Evolutionary conservation across 345 rosid genomes (phyloP).

Genomic region (Bruguiera parviflora): DNA sequence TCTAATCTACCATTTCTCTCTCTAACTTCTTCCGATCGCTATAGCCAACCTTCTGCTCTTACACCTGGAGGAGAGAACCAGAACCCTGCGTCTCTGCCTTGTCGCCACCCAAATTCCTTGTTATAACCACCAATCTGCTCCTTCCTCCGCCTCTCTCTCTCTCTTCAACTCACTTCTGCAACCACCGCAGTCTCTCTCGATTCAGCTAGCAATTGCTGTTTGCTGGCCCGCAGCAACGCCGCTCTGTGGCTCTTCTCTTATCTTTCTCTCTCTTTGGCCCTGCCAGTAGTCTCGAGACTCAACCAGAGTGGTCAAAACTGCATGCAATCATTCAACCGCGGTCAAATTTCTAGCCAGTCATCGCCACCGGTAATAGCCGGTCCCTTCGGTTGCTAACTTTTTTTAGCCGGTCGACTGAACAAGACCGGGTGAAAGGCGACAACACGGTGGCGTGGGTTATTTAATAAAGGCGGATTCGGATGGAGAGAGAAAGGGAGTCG

Average conservation of each 20-base stretch:
- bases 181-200: background rate
- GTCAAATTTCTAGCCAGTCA: conserved; percentile 68
- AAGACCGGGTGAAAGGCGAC: conserved; percentile 34
- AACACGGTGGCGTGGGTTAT: conserved; percentile 7
- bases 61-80: background rate
- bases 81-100: too few relatives aligned
- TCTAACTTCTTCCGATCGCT: background rate
- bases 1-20: conserved; percentile 13
- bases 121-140: conserved; percentile 3
- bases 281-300: conserved; percentile 25
- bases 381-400: conserved; percentile 1
- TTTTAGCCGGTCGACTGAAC: conserved; percentile 25
- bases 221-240: conserved; percentile 17
- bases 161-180: conserved; percentile 25
- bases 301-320: conserved; percentile 65
- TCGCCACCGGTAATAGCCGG: conserved; percentile 46
- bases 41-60: background rate
- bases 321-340: conserved; percentile 64
- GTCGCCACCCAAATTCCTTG: background rate
- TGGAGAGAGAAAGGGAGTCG: background rate
- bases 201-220: conserved; percentile 30
- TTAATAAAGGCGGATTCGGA: conserved; percentile 40
- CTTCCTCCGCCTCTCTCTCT: conserved; percentile 8
- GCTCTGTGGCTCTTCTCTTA: conserved; percentile 16
- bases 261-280: conserved; percentile 27